Evolutionary conservation across 345 rosid species (phyloP).

Genomic region (Litchi chinensis): DNA sequence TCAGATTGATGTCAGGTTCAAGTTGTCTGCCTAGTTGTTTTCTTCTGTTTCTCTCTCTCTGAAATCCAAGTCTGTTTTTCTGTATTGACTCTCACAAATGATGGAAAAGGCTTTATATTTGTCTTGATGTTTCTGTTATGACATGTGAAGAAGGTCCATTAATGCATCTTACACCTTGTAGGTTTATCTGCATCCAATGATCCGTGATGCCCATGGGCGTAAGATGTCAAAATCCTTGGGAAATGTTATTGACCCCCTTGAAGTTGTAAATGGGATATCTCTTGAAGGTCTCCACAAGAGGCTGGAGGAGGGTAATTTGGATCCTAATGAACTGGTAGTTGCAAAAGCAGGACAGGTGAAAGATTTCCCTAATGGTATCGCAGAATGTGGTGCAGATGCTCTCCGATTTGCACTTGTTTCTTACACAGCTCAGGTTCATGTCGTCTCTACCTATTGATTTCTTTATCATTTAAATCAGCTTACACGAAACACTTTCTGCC

Average conservation of each 20-base stretch:
- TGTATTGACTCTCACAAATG: neutral
- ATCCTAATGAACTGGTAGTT: constrained; percentile 56
- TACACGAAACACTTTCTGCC: neutral
- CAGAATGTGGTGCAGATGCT: constrained; percentile 98
- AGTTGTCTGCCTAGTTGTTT: neutral
- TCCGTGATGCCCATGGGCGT: constrained; percentile 97
- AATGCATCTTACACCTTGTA: constrained; percentile 31
- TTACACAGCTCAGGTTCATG: constrained; percentile 88
- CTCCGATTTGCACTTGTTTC: constrained; percentile 95
- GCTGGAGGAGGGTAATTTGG: constrained; percentile 85
- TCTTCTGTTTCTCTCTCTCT: neutral
- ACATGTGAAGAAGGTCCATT: neutral
- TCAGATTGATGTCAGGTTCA: neutral
- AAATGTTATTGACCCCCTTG: constrained; percentile 93
- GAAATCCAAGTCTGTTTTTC: neutral
- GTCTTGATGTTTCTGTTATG: neutral
- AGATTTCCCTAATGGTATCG: constrained; percentile 87
- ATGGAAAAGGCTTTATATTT: neutral
- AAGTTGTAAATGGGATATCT: constrained; percentile 80
- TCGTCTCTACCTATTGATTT: constrained; percentile 15
- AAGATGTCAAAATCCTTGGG: constrained; percentile 96
- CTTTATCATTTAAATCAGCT: constrained; percentile 1
- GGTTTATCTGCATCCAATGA: constrained; percentile 96
- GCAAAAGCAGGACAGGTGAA: constrained; percentile 84
- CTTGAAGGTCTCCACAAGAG: constrained; percentile 86